A percentile compares a stretch with the other conserved stretches of the same genome.
These are phyloP conservation scores for Xylaria nigripes DNA, from an alignment of 495 filamentous ascomycete genomes.

Conservation along the genomic window DNA sequence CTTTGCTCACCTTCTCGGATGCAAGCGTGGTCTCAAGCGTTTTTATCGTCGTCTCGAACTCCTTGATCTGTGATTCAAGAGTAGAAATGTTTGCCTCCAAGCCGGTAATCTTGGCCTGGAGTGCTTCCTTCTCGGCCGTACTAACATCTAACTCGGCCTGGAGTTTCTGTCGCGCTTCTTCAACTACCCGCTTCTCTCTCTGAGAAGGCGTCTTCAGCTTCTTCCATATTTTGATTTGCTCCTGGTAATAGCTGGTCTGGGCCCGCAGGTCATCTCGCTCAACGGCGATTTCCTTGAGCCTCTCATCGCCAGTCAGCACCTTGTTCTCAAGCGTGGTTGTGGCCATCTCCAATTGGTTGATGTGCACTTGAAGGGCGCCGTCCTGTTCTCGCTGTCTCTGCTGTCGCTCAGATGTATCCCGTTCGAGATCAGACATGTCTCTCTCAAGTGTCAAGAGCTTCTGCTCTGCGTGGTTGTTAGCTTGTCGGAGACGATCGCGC, in stretches of 20 bases:
- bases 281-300: conserved; percentile 25
- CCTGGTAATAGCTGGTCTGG: conserved; percentile 17
- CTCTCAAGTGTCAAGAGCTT: conserved; percentile 11
- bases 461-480: conserved; percentile 25
- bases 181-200: conserved; percentile 9
- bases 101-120: conserved; percentile 15
- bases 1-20: conserved; percentile 13
- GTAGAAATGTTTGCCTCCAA: conserved; percentile 17
- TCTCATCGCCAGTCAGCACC: conserved; percentile 30
- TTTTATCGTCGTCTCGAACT: conserved; percentile 15
- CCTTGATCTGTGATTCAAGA: conserved; percentile 13
- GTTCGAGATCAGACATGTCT: conserved; percentile 19
- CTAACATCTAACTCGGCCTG: conserved; percentile 18
- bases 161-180: conserved; percentile 20
- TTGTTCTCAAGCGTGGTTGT: conserved; percentile 30
- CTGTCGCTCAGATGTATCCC: conserved; percentile 27
- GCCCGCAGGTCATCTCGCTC: conserved; percentile 19
- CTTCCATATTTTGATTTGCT: conserved; percentile 5
- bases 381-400: conserved; percentile 33
- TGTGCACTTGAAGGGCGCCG: conserved; percentile 26
- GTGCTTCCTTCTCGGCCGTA: conserved; percentile 8
- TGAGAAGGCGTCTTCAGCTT: conserved; percentile 14
- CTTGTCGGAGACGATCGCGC: conserved; percentile 27
- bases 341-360: conserved; percentile 28
- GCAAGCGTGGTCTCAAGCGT: conserved; percentile 15